Conservation (phyloP, 1,139 yeast species). For the Nakaseomyces kungkrabaensis region DNA sequence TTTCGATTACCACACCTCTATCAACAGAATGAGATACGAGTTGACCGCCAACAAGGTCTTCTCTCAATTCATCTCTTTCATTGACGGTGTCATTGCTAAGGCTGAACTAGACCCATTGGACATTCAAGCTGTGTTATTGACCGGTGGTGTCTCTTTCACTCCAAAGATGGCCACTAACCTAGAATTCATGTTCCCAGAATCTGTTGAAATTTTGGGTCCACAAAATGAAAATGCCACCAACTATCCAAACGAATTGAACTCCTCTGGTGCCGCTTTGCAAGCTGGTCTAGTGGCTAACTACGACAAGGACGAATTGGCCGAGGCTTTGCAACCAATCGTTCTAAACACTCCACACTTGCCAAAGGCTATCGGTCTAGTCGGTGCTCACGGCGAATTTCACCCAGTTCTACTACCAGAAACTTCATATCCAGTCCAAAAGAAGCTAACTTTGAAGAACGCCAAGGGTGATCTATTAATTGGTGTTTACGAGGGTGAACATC, state of each 20-base stretch:
- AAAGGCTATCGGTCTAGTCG: slow-evolving; percentile 78
- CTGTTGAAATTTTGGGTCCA: slow-evolving; percentile 71
- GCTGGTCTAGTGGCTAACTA: slow-evolving; percentile 74
- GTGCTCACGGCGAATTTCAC: slow-evolving; percentile 60
- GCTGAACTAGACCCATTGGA: slow-evolving; percentile 81
- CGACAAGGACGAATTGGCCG: slow-evolving; percentile 78
- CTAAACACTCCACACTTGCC: slow-evolving; percentile 81
- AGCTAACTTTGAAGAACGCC: slow-evolving; percentile 56
- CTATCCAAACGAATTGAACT: slow-evolving; percentile 74
- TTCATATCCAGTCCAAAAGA: slow-evolving; percentile 83
- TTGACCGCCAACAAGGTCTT: slow-evolving; percentile 73
- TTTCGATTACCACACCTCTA: slow-evolving; percentile 80
- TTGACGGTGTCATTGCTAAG: slow-evolving; percentile 64
- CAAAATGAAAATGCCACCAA: slow-evolving; percentile 66
- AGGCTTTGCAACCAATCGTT: slow-evolving; percentile 77
- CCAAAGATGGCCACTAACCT: slow-evolving; percentile 82
- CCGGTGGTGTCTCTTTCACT: slow-evolving; percentile 88
- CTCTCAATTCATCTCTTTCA: slow-evolving; percentile 64
- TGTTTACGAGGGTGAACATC: slow-evolving; percentile 77
- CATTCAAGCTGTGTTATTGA: slow-evolving; percentile 82
- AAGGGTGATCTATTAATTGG: slow-evolving; percentile 55
- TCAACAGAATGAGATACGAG: slow-evolving; percentile 92
- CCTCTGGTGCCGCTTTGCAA: slow-evolving; percentile 96
- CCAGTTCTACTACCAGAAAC: slow-evolving; percentile 77
- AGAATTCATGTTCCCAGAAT: slow-evolving; percentile 67